Conservation (phyloP, 139 green algal species). For the Chlamydomonas eustigma region DNA sequence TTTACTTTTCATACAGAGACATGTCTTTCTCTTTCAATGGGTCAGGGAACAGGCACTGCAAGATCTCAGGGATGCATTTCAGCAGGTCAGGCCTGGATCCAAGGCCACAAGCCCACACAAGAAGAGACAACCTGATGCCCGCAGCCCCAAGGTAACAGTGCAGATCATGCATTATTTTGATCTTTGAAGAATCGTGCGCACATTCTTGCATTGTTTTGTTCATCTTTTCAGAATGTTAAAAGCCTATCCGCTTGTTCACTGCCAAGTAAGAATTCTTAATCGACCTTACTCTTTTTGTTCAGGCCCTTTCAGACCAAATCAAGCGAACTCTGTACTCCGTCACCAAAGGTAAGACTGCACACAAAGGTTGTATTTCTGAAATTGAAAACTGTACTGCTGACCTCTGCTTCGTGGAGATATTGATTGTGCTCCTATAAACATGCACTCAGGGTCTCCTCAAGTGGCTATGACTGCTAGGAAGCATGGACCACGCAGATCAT, state of each 20-base stretch:
- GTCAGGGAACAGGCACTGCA: constrained; percentile 16
- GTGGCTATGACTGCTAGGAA: no score
- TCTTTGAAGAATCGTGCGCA: not conserved
- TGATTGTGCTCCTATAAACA: no score
- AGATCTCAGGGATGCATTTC: constrained; percentile 6
- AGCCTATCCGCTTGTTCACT: not conserved
- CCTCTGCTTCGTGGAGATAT: no score
- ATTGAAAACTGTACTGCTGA: no score
- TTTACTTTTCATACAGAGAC: no score
- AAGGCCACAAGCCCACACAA: not conserved
- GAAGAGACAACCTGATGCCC: not conserved
- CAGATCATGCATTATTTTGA: not conserved
- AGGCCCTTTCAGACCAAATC: not conserved
- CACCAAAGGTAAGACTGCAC: not conserved
- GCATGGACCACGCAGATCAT: no score
- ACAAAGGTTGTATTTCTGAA: no score
- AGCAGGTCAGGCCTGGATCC: constrained; percentile 4
- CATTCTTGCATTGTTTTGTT: not conserved
- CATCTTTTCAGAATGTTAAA: not conserved
- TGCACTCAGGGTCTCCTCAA: no score
- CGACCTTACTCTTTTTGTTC: not conserved
- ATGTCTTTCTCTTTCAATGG: no score
- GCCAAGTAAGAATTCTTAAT: not conserved
- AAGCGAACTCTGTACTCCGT: constrained; percentile 4
- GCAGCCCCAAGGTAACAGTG: constrained; percentile 9